Evolutionary conservation across 352 stramenopile genomes (phyloP).

Genomic region (Nothophytophthora sp.): DNA sequence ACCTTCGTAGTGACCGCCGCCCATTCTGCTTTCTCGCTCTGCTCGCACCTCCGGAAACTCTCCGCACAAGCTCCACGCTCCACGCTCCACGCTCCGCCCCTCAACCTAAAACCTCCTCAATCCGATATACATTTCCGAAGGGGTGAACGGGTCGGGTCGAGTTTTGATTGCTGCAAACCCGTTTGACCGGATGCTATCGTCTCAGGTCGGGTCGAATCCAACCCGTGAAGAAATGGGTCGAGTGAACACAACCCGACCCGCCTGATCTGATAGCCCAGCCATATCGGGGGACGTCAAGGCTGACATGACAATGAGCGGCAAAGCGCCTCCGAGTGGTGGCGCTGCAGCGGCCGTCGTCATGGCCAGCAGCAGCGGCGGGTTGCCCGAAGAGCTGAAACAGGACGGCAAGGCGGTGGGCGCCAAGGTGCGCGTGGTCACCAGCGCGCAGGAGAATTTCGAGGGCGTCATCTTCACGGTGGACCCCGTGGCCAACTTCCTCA

Average conservation of each 20-base stretch:
- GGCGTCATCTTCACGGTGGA: slow-evolving; percentile 82
- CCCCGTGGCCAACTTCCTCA: slow-evolving; percentile 74
- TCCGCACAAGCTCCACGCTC: slow-evolving; percentile 9
- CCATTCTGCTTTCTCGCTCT: slow-evolving; percentile 52
- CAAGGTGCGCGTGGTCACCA: slow-evolving; percentile 63
- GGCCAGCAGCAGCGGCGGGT: slow-evolving; percentile 42
- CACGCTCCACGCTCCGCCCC: slow-evolving; percentile 17
- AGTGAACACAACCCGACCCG: too few species aligned
- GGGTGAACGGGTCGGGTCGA: not conserved
- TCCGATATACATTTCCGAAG: not conserved
- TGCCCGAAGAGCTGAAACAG: slow-evolving; percentile 62
- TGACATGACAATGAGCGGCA: too few species aligned
- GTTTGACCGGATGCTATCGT: too few species aligned
- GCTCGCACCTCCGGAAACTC: slow-evolving; percentile 44
- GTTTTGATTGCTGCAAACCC: too few species aligned
- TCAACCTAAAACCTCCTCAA: slow-evolving; percentile 9
- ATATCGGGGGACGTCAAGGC: too few species aligned
- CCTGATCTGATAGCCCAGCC: too few species aligned
- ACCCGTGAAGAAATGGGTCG: too few species aligned
- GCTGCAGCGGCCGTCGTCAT: too few species aligned
- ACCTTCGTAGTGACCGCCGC: slow-evolving; percentile 75
- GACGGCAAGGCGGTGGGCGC: slow-evolving; percentile 65
- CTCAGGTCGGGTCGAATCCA: too few species aligned
- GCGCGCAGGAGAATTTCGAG: slow-evolving; percentile 53
- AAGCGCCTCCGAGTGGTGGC: too few species aligned